Base-by-base conservation (phyloP, 768 basidiomycete species). In the Pisolithus microcarpus region DNA sequence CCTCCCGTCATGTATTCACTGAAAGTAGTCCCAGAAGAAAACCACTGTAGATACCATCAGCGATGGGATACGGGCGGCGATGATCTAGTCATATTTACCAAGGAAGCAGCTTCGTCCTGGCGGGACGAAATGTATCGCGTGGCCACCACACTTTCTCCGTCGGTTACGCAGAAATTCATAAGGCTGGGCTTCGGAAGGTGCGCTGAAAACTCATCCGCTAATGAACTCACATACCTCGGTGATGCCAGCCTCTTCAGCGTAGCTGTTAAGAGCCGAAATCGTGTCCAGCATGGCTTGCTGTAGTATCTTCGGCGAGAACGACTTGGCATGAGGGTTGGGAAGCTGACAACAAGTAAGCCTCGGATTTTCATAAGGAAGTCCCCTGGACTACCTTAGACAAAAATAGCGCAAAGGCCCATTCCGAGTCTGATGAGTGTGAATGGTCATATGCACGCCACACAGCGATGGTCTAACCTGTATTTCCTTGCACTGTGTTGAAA, bases 101-200 rank as follows among this genome's bases (percentile, higher is more conserved):
- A 68, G 26, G 91, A 93, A 3, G 95, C 94, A 2, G 94, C 94
- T 66, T 96, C 93, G 53, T 94, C 89, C 8, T 81, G 83, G 48
- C 84, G 80, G 0, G 92, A 95, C 0, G 91, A 92, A 46, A 99
- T 91, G 67, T 99, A 98, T 44, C 96, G 79, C 9, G 94, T 95
- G 7, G 87, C 95, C 21, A 99, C 80, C 5, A 99, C 90, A 51
- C 87, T 90, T 59, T 89, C 81, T 7, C 96, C 96, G 64, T 99
- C 96, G 5, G 93, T 94, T 28, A 98, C 86, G 58, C 91, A 94
- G 64, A 95, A 99, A 64, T 98, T 98, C 84, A 93, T 79, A 48
- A 94, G 69, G 60, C 87, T 89, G 13, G 92, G 94, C 82, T 91
- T 53, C 48, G 8, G 38, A 42, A 48, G 24, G 40, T 16, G 49